These are phyloP conservation scores for Hebeloma cylindrosporum DNA, from an alignment of 768 basidiomycete species.

Conservation along the genomic window DNA sequence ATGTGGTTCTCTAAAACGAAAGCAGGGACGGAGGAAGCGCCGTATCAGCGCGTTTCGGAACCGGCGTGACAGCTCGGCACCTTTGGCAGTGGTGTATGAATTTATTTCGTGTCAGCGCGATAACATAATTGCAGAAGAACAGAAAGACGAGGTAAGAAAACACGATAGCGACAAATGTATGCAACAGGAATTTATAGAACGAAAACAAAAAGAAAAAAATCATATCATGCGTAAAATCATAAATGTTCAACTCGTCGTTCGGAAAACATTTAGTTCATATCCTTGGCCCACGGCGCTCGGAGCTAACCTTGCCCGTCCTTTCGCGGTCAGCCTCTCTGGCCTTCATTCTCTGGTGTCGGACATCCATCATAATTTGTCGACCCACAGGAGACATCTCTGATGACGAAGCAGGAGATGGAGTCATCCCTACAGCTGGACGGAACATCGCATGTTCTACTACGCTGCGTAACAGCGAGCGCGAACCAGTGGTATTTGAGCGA, in stretches of 20 bases:
- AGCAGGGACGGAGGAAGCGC: too few relatives aligned
- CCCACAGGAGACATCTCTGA: conserved; percentile 73
- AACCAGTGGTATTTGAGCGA: conserved; percentile 36
- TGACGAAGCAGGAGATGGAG: conserved; percentile 67
- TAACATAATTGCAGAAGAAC: too few relatives aligned
- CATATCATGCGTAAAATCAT: background rate
- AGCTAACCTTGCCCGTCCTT: conserved; percentile 13
- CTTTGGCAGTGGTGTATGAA: too few relatives aligned
- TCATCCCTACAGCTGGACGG: conserved; percentile 41
- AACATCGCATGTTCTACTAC: conserved; percentile 46
- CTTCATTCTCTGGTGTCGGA: conserved; percentile 48
- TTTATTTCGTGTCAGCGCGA: too few relatives aligned
- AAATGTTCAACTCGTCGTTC: background rate
- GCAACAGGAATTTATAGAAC: background rate
- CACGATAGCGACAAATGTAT: conserved; percentile 5
- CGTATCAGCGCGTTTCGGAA: too few relatives aligned
- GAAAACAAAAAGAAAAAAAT: background rate
- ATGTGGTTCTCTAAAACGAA: too few relatives aligned
- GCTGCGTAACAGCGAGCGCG: conserved; percentile 36
- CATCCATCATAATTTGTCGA: conserved; percentile 64
- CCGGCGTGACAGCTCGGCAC: too few relatives aligned
- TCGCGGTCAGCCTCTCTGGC: conserved; percentile 38
- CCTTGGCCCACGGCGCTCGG: background rate
- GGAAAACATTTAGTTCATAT: too few relatives aligned
- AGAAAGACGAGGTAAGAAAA: background rate